phyloP scores from a whole-genome alignment of 2,329 filamentous ascomycete species.

The Clarireedia hainanense region DNA sequence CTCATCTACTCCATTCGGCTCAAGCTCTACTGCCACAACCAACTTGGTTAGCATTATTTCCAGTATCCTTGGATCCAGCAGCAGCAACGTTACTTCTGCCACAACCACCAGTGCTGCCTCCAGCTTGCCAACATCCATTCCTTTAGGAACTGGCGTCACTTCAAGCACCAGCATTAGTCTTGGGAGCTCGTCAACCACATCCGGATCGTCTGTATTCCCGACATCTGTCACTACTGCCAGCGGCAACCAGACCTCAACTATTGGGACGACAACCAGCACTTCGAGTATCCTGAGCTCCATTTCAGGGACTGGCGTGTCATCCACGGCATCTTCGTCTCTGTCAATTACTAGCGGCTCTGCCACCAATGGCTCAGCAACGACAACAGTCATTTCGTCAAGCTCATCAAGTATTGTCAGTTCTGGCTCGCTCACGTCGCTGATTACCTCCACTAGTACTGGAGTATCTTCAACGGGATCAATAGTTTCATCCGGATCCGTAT shows the following conservation, averaged over 20 bases:
- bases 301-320: background rate
- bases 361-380: background rate
- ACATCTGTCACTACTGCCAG: background rate
- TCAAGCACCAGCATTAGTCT: constrained; percentile 4
- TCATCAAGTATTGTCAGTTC: background rate
- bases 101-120: background rate
- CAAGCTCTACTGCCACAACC: background rate
- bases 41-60: constrained; percentile 10
- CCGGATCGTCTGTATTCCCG: background rate
- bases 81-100: background rate
- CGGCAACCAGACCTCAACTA: background rate
- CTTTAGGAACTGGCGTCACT: background rate
- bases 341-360: background rate
- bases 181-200: background rate
- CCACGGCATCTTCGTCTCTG: background rate
- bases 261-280: background rate
- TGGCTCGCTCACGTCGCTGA: background rate
- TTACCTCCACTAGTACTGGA: constrained; percentile 1
- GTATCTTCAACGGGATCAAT: constrained; percentile 1
- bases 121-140: background rate
- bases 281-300: too few relatives aligned
- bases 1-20: background rate
- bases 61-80: constrained; percentile 9
- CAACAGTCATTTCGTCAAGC: background rate
- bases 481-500: constrained; percentile 4